Base-by-base conservation (phyloP, 257 asterid species). In the Salvia rosmarinus region DNA sequence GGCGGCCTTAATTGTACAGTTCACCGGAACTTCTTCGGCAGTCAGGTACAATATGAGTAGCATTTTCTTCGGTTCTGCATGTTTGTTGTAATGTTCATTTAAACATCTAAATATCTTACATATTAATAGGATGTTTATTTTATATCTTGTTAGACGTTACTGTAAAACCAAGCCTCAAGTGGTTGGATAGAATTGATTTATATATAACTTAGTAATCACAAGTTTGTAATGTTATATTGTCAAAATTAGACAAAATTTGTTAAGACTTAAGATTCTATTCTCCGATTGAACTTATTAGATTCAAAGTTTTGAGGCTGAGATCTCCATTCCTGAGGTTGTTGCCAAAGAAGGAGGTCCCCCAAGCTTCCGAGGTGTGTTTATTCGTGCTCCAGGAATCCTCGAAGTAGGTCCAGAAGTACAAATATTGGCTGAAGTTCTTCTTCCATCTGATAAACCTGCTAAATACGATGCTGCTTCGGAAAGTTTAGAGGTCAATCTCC, bases 1-100 rank as follows among this genome's bases (percentile, higher is more conserved):
- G 99, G 99, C 51, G 99, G 98, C 73, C 99, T 95, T 63, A 78
- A 95, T 71, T 95, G 99, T 76, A 86, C 88, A 14, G 98, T 94
- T 60, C 96, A 94, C 23, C 87, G 97, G 9, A 89, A 91, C 83
- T 89, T 89, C 85, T 91, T 91, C 77, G 97, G 97, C 71, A 89
- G 96, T 78, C 97, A 91, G 93, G 96, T 91, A 79, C 30, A 21
- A 0, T 61, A 59, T 34, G 32, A 43, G 37, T 44, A 30, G 0
- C 68, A 50, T 70, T 77, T 68, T 49, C 70, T 19, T 64, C 56
- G 56, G 59, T 56, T 63, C 60, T 42, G 65, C 13, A 17, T 9
- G 63, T 55, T 75, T 40, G 23, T 34, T 64, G 9, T 59, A 16
- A 13, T 49, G 39, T 16, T 51, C 35, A 52, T 54, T 42, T 14